Conservation (phyloP, 169 alveolate genomes). For the Plasmodium ovale region DNA sequence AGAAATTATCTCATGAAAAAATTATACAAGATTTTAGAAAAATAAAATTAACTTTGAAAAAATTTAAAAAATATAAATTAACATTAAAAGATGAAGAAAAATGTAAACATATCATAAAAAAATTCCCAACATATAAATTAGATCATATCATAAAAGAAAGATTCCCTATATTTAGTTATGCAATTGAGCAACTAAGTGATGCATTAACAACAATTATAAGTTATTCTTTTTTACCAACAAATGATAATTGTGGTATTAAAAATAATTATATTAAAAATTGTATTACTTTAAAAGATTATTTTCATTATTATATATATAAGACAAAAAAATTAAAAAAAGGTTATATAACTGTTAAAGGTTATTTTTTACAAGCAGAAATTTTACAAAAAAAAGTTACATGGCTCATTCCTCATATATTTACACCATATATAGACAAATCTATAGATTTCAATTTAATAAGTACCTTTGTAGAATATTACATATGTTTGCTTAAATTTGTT, state of each 20-base stretch:
- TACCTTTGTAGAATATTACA: conserved; percentile 94
- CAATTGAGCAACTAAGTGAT: conserved; percentile 98
- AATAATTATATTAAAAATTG: conserved; percentile 12
- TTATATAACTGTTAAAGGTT: conserved; percentile 98
- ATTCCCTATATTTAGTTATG: conserved; percentile 97
- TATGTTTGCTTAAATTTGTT: conserved; percentile 92
- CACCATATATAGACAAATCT: conserved; percentile 82
- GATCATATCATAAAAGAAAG: conserved; percentile 96
- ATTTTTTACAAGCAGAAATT: conserved; percentile 97
- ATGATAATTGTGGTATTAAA: conserved; percentile 7
- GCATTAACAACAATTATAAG: conserved; percentile 96
- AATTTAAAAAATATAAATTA: conserved; percentile 92
- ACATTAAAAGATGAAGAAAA: conserved; percentile 90
- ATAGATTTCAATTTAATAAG: conserved; percentile 87
- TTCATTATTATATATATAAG: conserved; percentile 35
- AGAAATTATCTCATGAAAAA: conserved; percentile 95
- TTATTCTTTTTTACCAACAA: conserved; percentile 17
- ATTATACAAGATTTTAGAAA: conserved; percentile 90
- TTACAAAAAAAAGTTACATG: conserved; percentile 94
- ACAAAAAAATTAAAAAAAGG: conserved; percentile 85
- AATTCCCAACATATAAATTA: conserved; percentile 93
- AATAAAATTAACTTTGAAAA: conserved; percentile 91
- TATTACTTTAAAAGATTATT: conserved; percentile 16
- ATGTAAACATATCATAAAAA: conserved; percentile 87
- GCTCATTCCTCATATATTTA: conserved; percentile 97